Evolutionary conservation across 169 alveolate genomes (phyloP), one percentile per base, ranked within the genome.

Genomic region (Cryptosporidium felis): DNA sequence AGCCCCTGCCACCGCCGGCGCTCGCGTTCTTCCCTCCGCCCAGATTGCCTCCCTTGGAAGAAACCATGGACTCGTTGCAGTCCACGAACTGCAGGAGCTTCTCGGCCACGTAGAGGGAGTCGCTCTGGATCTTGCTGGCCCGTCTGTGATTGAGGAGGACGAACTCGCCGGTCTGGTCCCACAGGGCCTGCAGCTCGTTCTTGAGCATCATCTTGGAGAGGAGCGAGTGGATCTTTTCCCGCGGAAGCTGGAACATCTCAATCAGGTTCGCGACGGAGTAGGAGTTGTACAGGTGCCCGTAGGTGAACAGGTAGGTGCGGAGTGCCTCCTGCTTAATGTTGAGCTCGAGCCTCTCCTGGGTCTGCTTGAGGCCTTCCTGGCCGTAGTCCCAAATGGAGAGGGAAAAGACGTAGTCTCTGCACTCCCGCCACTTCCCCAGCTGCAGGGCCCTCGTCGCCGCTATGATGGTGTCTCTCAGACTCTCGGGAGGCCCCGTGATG

Each of bases 401-500:
- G 12, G 92, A 66, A 60, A 90, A 82, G 28, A 94, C 79, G 80
- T 91, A 90, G 80, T 96, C 94, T 63, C 94, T 88, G 80, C 99
- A 96, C 63, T 91, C 94, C 88, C 94, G 90, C 99, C 99, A 97
- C 74, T 96, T 94, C 2, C 98, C 98, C 30, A 90, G 91, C 80
- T 96, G 97, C 58, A 97, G 92, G 40, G 92, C 88, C 65, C 94
- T 94, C 18, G 98, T 94, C 6, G 99, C 98, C 47, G 91, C 92
- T 67, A 96, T 91, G 28, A 96, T 91, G 32, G 94, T 91, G 65
- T 97, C 99, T 85, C 97, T 93, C 80, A 94, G 93, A 49, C 94
- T 93, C 92, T 98, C 99, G 9, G 99, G 98, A 3, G 99, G 99
- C 0, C 98, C 98, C 60, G 94, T 88, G 89, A 96, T 96, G 41